Evolutionary conservation across 179 eudicot species (phyloP), one percentile per base, ranked within the genome.

Genomic region (Corrigiola litoralis): DNA sequence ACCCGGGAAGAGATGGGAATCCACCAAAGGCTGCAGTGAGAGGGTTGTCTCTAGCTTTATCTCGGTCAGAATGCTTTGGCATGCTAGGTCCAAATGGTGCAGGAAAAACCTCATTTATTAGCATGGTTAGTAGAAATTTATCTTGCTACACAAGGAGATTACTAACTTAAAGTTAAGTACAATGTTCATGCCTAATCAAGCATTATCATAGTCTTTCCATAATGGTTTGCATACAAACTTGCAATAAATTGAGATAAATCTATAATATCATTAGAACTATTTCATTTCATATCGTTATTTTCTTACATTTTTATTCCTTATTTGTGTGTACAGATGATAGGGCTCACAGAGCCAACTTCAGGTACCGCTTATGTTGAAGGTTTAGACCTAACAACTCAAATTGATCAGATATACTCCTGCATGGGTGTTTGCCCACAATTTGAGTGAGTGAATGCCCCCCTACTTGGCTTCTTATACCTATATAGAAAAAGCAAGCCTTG

Each of bases 51-150:
- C 90, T 85, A 71, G 91, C 89, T 70, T 65, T 87, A 72, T 68
- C 84, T 54, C 75, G 55, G 42, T 84, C 85, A 17, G 94, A 85
- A 67, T 85, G 96, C 80, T 89, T 87, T 80, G 96, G 95, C 42
- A 89, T 89, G 91, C 96, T 89, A 69, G 96, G 96, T 48, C 96
- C 96, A 8, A 89, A 89, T 74, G 96, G 91, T 80, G 96, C 95
- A 14, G 95, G 96, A 31, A 89, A 89, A 74, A 87, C 96, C 29
- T 85, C 96, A 32, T 87, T 87, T 61, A 87, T 89, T 45, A 83
- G 82, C 58, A 89, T 89, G 95, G 96, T 89, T n/a, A 78, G 95
- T 37, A n/a, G n/a, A n/a, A n/a, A n/a, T n/a, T n/a, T n/a, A n/a
- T n/a, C n/a, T n/a, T n/a, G n/a, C n/a, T n/a, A n/a, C n/a, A n/a